Percentiles rank a stretch among this genome's conserved stretches.
Evolutionary conservation across 495 filamentous ascomycete genomes (phyloP).

Genomic region (Podospora conica): DNA sequence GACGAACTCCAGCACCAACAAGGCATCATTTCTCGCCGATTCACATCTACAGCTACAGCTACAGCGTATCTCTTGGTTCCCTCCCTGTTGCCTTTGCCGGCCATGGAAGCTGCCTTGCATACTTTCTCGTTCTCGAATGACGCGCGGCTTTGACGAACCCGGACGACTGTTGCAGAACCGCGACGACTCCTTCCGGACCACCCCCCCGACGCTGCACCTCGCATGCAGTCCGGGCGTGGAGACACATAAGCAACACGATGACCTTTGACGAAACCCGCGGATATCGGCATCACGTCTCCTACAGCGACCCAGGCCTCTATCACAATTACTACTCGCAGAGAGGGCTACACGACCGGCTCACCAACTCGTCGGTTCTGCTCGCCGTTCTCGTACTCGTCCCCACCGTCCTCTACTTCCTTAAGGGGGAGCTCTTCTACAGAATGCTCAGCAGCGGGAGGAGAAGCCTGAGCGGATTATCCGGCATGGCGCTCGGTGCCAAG

Average conservation of each 20-base stretch:
- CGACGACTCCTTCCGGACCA: neutral
- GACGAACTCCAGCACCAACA: neutral
- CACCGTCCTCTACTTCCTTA: constrained; percentile 37
- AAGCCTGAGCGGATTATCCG: constrained; percentile 46
- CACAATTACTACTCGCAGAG: constrained; percentile 15
- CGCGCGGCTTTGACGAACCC: neutral
- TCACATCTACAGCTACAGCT: neutral
- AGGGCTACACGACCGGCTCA: constrained; percentile 26
- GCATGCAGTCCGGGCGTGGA: neutral
- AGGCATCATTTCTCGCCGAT: neutral
- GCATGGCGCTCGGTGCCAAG: constrained; percentile 36
- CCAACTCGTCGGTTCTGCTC: constrained; percentile 32
- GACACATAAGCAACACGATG: constrained; percentile 12
- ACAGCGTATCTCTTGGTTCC: neutral
- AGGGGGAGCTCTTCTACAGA: neutral
- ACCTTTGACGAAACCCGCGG: constrained; percentile 25
- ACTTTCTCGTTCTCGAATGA: neutral
- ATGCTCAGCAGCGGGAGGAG: constrained; percentile 8
- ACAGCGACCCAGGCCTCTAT: constrained; percentile 8
- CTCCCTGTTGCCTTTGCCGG: neutral
- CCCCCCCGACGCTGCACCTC: neutral
- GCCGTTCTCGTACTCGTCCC: constrained; percentile 34
- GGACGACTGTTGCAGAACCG: neutral
- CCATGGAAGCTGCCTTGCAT: neutral
- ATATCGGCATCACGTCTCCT: constrained; percentile 20